These are phyloP conservation scores for Posidonia australis DNA, from an alignment of 106 monocot species.

Conservation along the genomic window DNA sequence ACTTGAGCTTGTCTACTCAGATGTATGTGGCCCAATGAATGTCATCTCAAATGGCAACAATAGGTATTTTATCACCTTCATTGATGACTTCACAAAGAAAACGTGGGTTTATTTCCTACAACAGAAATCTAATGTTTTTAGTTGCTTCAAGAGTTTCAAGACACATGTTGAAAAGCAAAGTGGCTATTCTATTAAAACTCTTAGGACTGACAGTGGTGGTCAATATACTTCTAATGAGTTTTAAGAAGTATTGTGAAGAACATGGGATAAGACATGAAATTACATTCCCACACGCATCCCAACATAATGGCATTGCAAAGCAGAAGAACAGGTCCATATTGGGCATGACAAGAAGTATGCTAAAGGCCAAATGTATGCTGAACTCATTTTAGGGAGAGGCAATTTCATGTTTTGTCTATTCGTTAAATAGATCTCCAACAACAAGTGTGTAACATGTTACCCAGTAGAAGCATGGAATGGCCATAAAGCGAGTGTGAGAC, in stretches of 20 bases:
- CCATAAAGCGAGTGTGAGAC: neutral
- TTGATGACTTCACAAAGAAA: neutral
- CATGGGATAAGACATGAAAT: neutral
- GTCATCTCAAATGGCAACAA: neutral
- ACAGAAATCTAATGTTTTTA: neutral
- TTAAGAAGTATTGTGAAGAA: neutral
- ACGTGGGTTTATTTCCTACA: neutral
- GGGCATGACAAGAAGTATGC: neutral
- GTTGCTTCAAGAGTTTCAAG: neutral
- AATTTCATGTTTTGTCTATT: neutral
- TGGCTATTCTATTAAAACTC: neutral
- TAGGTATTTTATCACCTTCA: neutral
- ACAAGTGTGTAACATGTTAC: neutral
- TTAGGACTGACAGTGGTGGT: neutral
- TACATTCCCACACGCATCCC: neutral
- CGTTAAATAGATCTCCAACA: neutral
- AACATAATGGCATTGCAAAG: neutral
- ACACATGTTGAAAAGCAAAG: neutral
- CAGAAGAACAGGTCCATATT: neutral
- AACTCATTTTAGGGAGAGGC: neutral
- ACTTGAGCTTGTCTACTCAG: too few relatives aligned
- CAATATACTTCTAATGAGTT: neutral
- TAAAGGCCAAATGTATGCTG: neutral
- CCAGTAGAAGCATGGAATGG: neutral
- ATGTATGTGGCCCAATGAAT: neutral